A percentile compares a stretch with the other conserved stretches of the same genome.
Conservation (phyloP, 305 asterid species). For the Nicotiana rustica region DNA sequence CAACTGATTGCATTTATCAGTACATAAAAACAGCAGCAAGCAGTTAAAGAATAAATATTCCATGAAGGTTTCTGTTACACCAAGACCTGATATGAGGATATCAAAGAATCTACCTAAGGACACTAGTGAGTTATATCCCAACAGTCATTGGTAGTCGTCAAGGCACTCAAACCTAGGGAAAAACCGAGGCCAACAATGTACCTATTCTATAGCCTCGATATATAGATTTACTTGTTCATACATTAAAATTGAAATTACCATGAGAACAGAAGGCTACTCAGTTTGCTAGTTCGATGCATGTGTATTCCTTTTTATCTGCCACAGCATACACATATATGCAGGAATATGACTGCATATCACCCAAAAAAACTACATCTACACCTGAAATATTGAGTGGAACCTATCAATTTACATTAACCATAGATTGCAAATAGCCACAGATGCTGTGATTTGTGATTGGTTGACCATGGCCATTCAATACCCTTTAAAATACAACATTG, state of each 20-base stretch:
- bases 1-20: neutral
- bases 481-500: neutral
- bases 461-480: neutral
- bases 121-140: neutral
- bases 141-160: neutral
- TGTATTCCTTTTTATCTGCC: conserved; percentile 8
- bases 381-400: neutral
- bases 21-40: conserved; percentile 23
- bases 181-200: neutral
- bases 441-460: neutral
- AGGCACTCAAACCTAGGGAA: neutral
- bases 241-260: neutral
- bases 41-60: neutral
- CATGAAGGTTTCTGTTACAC: neutral
- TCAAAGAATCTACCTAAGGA: neutral
- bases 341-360: conserved; percentile 16
- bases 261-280: neutral
- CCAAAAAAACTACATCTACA: neutral
- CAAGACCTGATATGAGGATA: conserved; percentile 26
- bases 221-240: conserved; percentile 9
- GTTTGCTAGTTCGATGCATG: neutral
- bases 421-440: neutral
- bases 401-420: neutral
- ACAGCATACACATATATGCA: neutral
- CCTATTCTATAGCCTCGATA: neutral